Base-by-base conservation (phyloP, 2,329 filamentous ascomycete genomes). In the Biscogniauxia mediterranea region DNA sequence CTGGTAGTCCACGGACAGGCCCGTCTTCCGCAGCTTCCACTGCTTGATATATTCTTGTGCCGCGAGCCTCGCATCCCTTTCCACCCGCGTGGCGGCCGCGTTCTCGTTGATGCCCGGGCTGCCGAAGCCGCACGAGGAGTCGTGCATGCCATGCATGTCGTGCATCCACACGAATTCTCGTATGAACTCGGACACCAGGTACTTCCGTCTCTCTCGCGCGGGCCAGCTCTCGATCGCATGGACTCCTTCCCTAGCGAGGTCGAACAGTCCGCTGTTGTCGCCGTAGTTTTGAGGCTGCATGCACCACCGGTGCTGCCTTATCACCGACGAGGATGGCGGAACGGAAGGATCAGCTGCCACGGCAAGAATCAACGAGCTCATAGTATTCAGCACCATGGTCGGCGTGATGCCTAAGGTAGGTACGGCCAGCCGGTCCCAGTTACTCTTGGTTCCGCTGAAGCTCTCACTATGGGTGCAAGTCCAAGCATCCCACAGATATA, bases 281-380 rank as follows among this genome's bases (percentile, higher is more conserved):
- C 17, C 23, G 19, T 26, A 5, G 17, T 19, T 11, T 11, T 55
- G 42, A 8, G 20, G 6, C 9, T 51, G 23, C 3, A 17, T 25
- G 17, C 17, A 8, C 19, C 52, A 53, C 5, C 38, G 38, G 38
- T 3, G 38, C 38, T 17, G 38, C 13, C 38, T 17, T 28, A 19
- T 54, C 2, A 38, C 54, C 11, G 26, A 26, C n/a, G 15, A 8
- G 23, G 60, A 25, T 38, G 13, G 42, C 13, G 38, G 17, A 15
- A n/a, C 55, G 32, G 42, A 8, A 5, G 15, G n/a, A 8, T 50
- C n/a, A 19, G 9, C 46, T 32, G 38, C 53, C 15, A 49, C 51
- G 25, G 26, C 28, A 1, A 61, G 56, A 32, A 67, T 61, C 2
- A 67, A 52, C 3, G 59, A 60, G 53, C 61, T 61, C 67, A 69